Evolutionary conservation across 768 basidiomycete species (phyloP), one percentile per base, ranked within the genome.

Genomic region (Psilocybe azurescens): DNA sequence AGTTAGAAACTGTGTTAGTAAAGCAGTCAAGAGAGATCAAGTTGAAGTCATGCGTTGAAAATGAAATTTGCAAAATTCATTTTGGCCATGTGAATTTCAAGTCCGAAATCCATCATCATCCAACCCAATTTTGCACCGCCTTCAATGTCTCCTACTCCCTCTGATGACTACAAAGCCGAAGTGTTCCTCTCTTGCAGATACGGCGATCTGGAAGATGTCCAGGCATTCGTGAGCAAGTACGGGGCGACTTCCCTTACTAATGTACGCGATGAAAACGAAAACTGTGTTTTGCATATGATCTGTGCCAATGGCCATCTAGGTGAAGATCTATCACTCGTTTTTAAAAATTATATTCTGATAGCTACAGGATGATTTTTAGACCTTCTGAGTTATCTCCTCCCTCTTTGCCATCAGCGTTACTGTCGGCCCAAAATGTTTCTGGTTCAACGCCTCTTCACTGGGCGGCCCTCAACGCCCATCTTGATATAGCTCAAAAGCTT

Each of bases 361-460:
- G 75, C 71, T 75, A 73, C 74, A 83, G 86, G 83, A 70, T 69
- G 64, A 72, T 58, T 62, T 67, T 53, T 77, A 97, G 95, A 95
- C 65, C 72, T 93, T 9, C 83, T 97, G 49, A 80, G 88, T 51
- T 88, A 86, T 68, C 81, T 98, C 13, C 81, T 97, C 3, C 84
- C 93, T 2, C 72, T 86, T 60, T 84, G 6, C 77, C 84, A 14
- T 72, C 89, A 10, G 73, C 82, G 2, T 74, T 93, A 6, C 70
- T 95, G 20, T 76, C 86, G 2, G 77, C 80, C 0, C 84, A 84
- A 61, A 98, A 97, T 70, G 73, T 73, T 30, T 82, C 91, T 0
- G 82, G 87, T 55, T 96, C 95, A 28, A 96, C 93, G 2, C 83
- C 96, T 6, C 76, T 97, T 5, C 96, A 98, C 70, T 97, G 95